Base-by-base conservation (phyloP, 495 filamentous ascomycete genomes). In the Neurospora discreta region DNA sequence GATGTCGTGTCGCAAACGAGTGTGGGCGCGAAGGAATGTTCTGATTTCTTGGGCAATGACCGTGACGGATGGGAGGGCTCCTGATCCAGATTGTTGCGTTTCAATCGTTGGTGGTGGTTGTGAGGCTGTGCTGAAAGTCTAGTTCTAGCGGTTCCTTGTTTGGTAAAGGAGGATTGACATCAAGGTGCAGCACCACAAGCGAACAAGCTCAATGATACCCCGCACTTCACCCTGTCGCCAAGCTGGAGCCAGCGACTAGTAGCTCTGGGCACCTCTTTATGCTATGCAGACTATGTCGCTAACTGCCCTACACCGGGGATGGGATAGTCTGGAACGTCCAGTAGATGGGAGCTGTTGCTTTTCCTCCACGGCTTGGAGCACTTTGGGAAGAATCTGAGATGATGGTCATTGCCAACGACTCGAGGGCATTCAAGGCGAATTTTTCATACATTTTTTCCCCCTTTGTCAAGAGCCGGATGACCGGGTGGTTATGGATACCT, bases 141-240 rank as follows among this genome's bases (percentile, higher is more conserved):
- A 65, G 52, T 65, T 36, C 33, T 36, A 36, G 33, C 33, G 52
- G 52, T 65, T 65, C 52, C 52, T 65, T 65, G 52, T 33, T 65
- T 33, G 26, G 52, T 23, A 69, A 13, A 33, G 39, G 39, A 52
- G 46, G 58, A 30, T 69, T 71, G 73, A 74, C 73, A 74, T 74
- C 73, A 74, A 74, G 73, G 73, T 74, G 70, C 73, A 72, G 65
- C 26, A 44, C 15, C 44, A 30, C 30, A 30, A 65, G 69, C 36
- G 26, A 46, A 46, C 42, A 65, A 65, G 70, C 20, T 65, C 15
- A n/a, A 52, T 13, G 44, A 23, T 72, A 72, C 72, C 72, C 72
- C 72, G 72, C 72, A 73, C 72, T 71, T 26, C 52, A 60, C 52
- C 52, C 52, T 65, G 52, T 65, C 52, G 52, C 52, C 52, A 65